phyloP scores from a whole-genome alignment of 2,329 filamentous ascomycete genomes.

The Sporothrix pallida region DNA sequence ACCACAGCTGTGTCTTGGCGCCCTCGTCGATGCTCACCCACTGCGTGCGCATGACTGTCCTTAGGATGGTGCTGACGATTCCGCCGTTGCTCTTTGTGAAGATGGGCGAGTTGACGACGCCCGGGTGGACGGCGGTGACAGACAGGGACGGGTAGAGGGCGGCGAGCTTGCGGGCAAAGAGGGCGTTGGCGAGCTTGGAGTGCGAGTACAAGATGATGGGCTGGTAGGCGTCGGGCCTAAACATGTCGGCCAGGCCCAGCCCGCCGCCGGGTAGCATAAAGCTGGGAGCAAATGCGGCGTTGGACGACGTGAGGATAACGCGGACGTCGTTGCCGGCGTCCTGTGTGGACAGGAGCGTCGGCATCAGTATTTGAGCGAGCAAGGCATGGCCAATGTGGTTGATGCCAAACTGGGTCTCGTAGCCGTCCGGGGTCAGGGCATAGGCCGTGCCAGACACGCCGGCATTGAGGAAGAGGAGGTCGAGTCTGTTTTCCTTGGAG shows the following conservation, averaged over 20 bases:
- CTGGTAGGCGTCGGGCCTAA: constrained; percentile 37
- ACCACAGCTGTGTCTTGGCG: constrained; percentile 53
- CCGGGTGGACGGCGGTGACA: constrained; percentile 35
- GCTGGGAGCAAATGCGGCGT: not conserved
- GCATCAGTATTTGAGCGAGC: constrained; percentile 48
- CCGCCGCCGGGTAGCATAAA: constrained; percentile 9
- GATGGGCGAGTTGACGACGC: constrained; percentile 26
- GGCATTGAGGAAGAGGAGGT: constrained; percentile 55
- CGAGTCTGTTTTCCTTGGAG: constrained; percentile 45
- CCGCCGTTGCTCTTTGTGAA: constrained; percentile 7
- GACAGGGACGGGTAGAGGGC: constrained; percentile 41
- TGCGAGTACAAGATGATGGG: constrained; percentile 49
- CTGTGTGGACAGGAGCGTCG: constrained; percentile 38
- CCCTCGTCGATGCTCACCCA: constrained; percentile 42
- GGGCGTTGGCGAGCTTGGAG: constrained; percentile 47
- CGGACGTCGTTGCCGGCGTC: not conserved
- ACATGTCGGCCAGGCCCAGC: constrained; percentile 34
- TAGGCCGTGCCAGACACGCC: constrained; percentile 51
- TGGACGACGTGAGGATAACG: constrained; percentile 5
- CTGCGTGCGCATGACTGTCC: constrained; percentile 31
- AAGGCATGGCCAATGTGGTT: constrained; percentile 57
- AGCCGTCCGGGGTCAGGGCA: constrained; percentile 50
- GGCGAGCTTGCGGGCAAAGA: constrained; percentile 44
- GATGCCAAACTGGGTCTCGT: constrained; percentile 55
- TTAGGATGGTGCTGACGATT: constrained; percentile 9